Evolutionary conservation across 257 asterid species (phyloP), one percentile per base, ranked within the genome.

Genomic region (Solanum habrochaites): DNA sequence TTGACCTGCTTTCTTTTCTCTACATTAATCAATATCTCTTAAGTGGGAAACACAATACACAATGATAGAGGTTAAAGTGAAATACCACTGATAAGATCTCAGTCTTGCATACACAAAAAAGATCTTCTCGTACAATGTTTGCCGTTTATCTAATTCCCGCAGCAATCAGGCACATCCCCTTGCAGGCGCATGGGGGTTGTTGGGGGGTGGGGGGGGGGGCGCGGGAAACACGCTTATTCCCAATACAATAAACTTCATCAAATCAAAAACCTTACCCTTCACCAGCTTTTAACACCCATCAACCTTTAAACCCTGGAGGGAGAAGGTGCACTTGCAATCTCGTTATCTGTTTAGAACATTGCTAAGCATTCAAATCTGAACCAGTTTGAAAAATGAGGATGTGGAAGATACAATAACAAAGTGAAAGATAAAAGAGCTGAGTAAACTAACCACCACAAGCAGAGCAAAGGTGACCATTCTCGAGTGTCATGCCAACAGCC

Each of bases 401-500:
- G 40, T 8, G 20, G 85, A n/a, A 47, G 40, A 78, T 45, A 45
- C 31, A 31, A 32, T 58, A n/a, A 47, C 49, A 77, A 27, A 52
- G 10, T 70, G 69, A n/a, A 7, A 85, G 52, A 21, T 23, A 25
- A 27, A 29, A 66, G 81, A 42, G 70, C 47, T 70, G 49, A 82
- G 82, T 74, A n/a, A 52, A 94, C 97, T n/a, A 70, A 95, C 99
- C 97, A 92, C n/a, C 72, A 91, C 99, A 96, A 85, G 98, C 98
- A 82, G 99, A 92, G 88, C 89, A 90, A 92, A 86, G 94, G 70
- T 82, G 92, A 72, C 98, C 98, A 45, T 93, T 93, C 89, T 87
- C 75, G 88, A 32, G 88, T 90, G 25, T 90, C 98, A 89, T 95
- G 94, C 98, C 99, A 96, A 92, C 98, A 96, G 87, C 98, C 99